These are phyloP conservation scores for Ceratorhiza oryzae-sativae DNA, from an alignment of 1,284 basidiomycete species.

Conservation along the genomic window DNA sequence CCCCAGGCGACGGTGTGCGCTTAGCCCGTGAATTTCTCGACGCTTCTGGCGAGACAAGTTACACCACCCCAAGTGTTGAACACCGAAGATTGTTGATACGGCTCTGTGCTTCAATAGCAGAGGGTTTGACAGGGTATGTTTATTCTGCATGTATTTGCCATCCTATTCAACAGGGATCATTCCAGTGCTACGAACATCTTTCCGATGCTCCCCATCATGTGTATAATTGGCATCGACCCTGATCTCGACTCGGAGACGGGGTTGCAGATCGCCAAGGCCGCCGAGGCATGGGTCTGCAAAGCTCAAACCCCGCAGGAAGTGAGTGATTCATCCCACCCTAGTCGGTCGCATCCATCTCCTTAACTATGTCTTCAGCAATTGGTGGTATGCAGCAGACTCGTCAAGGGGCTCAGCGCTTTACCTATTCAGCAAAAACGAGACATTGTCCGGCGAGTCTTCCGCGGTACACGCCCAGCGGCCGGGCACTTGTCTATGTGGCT, in stretches of 20 bases:
- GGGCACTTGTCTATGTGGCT: slow-evolving; percentile 22
- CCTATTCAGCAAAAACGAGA: slow-evolving; percentile 29
- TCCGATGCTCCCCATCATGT: slow-evolving; percentile 1
- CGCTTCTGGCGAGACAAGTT: not conserved
- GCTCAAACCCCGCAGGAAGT: slow-evolving; percentile 8
- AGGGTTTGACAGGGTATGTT: not conserved
- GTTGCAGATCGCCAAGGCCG: slow-evolving; percentile 2
- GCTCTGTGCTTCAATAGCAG: not conserved
- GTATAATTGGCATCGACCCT: slow-evolving; percentile 11
- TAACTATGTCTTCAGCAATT: slow-evolving; percentile 10
- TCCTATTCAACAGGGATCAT: not conserved
- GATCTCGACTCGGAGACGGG: not conserved
- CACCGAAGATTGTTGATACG: not conserved
- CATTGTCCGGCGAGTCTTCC: slow-evolving; percentile 7
- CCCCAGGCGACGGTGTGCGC: slow-evolving; percentile 14
- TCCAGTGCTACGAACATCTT: slow-evolving; percentile 11
- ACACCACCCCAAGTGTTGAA: too few relatives aligned
- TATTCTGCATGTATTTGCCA: not conserved
- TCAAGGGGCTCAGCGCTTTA: not conserved
- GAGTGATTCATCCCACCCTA: not conserved
- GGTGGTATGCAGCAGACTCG: not conserved
- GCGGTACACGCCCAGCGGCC: slow-evolving; percentile 10
- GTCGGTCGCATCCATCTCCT: not conserved
- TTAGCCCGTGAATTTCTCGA: slow-evolving; percentile 3
- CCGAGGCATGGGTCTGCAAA: slow-evolving; percentile 19